Conservation (phyloP, 192 early-diverging fungal genomes). For the Coemansia sp. region DNA sequence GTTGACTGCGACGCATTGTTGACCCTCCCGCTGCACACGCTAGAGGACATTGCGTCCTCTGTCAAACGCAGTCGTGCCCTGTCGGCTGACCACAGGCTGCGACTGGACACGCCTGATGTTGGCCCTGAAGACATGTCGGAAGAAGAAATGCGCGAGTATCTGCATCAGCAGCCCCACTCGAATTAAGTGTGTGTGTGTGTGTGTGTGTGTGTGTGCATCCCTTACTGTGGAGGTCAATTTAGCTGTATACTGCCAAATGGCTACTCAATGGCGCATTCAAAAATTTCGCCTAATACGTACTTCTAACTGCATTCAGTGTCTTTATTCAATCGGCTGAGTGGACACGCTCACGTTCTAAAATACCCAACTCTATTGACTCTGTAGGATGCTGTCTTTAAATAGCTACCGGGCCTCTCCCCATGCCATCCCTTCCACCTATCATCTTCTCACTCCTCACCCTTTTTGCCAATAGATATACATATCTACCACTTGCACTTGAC, state of each 20-base stretch:
- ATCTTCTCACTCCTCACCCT: background rate
- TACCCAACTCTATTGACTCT: no score
- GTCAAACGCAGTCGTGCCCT: background rate
- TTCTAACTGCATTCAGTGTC: no score
- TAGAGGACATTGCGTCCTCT: conserved; percentile 12
- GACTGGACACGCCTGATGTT: conserved; percentile 11
- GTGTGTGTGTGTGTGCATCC: background rate
- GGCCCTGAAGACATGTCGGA: conserved; percentile 26
- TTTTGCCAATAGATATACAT: background rate
- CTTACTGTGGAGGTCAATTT: background rate
- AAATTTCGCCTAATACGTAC: no score
- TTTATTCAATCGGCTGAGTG: no score
- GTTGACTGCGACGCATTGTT: conserved; percentile 23
- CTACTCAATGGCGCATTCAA: no score
- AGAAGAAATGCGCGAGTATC: conserved; percentile 9
- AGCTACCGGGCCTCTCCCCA: no score
- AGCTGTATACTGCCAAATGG: no score
- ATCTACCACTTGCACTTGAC: background rate
- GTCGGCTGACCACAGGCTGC: background rate
- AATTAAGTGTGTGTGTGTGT: background rate
- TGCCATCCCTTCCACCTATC: no score
- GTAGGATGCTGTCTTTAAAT: no score
- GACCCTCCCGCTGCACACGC: conserved; percentile 23
- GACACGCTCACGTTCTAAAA: no score
- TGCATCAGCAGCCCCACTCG: background rate